These are phyloP conservation scores for Fusarium humuli DNA, from an alignment of 2,329 filamentous ascomycete species.

Conservation along the genomic window DNA sequence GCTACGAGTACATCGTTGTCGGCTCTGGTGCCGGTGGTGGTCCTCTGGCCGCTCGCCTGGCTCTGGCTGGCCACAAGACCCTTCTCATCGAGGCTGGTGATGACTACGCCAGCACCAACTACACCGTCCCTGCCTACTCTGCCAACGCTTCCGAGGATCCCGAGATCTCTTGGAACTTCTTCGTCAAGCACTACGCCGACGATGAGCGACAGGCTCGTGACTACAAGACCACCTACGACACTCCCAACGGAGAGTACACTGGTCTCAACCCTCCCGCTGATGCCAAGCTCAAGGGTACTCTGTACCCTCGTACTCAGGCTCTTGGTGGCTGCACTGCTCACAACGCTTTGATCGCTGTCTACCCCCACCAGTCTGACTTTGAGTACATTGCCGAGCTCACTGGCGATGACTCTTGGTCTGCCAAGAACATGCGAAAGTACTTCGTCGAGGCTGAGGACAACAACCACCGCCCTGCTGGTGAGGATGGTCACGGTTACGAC, in stretches of 20 bases:
- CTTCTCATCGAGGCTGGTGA: slow-evolving; percentile 72
- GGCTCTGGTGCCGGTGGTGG: slow-evolving; percentile 71
- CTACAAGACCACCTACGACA: slow-evolving; percentile 69
- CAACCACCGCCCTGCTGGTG: slow-evolving; percentile 54
- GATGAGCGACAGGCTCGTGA: slow-evolving; percentile 64
- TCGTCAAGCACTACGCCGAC: slow-evolving; percentile 70
- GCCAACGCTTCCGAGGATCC: slow-evolving; percentile 66
- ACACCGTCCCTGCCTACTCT: slow-evolving; percentile 66
- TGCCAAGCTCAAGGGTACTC: slow-evolving; percentile 56
- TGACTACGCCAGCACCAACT: slow-evolving; percentile 64
- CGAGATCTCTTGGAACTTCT: slow-evolving; percentile 71
- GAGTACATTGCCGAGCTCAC: slow-evolving; percentile 67
- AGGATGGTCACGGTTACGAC: slow-evolving; percentile 35
- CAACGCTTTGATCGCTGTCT: slow-evolving; percentile 69
- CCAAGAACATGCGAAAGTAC: slow-evolving; percentile 70
- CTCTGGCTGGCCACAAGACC: slow-evolving; percentile 68
- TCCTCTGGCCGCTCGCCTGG: slow-evolving; percentile 68
- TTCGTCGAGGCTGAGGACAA: slow-evolving; percentile 67
- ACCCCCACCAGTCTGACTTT: slow-evolving; percentile 70
- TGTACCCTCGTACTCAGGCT: slow-evolving; percentile 61
- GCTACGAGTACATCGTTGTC: slow-evolving; percentile 69
- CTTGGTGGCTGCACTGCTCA: slow-evolving; percentile 67
- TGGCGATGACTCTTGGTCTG: slow-evolving; percentile 69
- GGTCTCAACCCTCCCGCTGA: slow-evolving; percentile 54
- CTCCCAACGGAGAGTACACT: slow-evolving; percentile 64